Conservation (phyloP, 495 filamentous ascomycete species). For the Oleoguttula mirabilis region DNA sequence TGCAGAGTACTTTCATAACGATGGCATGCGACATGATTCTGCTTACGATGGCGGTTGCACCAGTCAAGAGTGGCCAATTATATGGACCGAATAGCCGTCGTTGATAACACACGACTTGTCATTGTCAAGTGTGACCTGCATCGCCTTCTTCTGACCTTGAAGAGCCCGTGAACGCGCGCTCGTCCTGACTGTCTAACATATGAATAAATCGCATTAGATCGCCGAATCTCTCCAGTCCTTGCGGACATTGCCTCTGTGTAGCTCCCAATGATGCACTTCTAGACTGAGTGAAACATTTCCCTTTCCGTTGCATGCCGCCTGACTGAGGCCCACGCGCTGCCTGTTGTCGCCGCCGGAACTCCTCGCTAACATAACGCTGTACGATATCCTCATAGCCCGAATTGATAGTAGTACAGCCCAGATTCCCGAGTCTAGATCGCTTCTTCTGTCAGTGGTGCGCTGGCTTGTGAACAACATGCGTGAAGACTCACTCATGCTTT, state of each 20-base stretch:
- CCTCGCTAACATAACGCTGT: constrained; percentile 16
- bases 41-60: no score
- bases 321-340: background rate
- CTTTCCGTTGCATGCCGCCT: background rate
- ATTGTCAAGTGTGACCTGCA: background rate
- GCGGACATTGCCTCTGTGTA: constrained; percentile 10
- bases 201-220: background rate
- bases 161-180: background rate
- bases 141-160: background rate
- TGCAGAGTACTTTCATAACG: no score
- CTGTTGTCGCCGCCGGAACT: constrained; percentile 2
- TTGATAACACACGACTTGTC: background rate
- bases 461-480: background rate
- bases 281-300: background rate
- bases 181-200: background rate
- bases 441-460: background rate
- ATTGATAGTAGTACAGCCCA: background rate
- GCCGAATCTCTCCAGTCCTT: constrained; percentile 10
- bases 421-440: background rate
- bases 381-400: constrained; percentile 2
- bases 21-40: no score
- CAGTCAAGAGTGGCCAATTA: no score
- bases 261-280: no score
- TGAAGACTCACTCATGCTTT: constrained; percentile 33
- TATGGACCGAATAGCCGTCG: background rate